phyloP scores from a whole-genome alignment of 306 rosid species.

The Alnus rubra region DNA sequence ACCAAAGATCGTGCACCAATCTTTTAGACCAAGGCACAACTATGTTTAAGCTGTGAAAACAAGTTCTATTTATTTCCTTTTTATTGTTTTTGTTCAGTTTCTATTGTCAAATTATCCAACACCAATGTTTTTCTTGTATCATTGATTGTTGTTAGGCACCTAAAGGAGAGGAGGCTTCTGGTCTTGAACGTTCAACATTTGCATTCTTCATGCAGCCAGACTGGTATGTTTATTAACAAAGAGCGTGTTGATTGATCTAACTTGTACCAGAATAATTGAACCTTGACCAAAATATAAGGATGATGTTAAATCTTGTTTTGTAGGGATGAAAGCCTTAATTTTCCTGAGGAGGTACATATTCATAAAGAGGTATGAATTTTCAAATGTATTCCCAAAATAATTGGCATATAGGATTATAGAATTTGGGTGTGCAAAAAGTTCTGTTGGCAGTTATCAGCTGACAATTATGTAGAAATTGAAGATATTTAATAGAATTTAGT shows the following conservation, averaged over 20 bases:
- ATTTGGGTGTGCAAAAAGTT: constrained; percentile 6
- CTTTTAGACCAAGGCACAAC: constrained; percentile 9
- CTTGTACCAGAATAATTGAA: background rate
- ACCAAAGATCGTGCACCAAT: constrained; percentile 4
- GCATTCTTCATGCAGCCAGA: constrained; percentile 97
- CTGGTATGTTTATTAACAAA: constrained; percentile 52
- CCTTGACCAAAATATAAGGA: background rate
- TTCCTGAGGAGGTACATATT: constrained; percentile 69
- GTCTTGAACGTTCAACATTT: constrained; percentile 83
- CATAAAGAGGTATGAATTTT: constrained; percentile 71
- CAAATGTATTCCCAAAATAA: constrained; percentile 3
- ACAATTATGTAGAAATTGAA: background rate
- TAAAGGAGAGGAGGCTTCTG: constrained; percentile 62
- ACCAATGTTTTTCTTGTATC: constrained; percentile 9
- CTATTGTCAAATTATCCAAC: constrained; percentile 7
- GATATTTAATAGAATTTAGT: background rate
- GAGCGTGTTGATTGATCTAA: background rate
- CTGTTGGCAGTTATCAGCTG: constrained; percentile 17
- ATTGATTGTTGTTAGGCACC: constrained; percentile 60
- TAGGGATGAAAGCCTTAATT: constrained; percentile 85
- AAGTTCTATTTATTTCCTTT: background rate
- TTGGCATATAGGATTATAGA: constrained; percentile 13
- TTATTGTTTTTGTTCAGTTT: constrained; percentile 9
- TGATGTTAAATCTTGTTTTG: constrained; percentile 28
- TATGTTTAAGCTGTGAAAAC: constrained; percentile 3